phyloP scores from a whole-genome alignment of 257 asterid genomes.

The Linderniella brevidens region DNA sequence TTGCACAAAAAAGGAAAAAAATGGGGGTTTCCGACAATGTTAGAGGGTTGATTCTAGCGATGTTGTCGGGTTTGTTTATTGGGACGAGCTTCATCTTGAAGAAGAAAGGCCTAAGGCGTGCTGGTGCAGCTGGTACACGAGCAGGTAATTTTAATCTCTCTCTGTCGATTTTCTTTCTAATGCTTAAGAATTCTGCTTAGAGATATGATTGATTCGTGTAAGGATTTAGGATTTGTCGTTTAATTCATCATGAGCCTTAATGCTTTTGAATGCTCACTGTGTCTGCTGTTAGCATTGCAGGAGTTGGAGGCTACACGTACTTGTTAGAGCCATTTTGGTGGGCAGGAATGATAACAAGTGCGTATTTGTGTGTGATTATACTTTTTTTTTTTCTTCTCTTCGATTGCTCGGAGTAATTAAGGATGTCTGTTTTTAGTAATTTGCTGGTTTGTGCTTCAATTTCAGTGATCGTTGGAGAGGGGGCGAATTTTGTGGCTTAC shows the following conservation, averaged over 20 bases:
- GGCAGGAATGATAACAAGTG: constrained; percentile 79
- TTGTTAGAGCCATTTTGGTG: constrained; percentile 87
- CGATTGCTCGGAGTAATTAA: neutral
- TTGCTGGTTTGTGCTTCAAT: constrained; percentile 5
- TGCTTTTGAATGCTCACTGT: neutral
- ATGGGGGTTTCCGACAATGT: constrained; percentile 61
- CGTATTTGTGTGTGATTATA: constrained; percentile 18
- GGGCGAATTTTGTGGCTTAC: constrained; percentile 76
- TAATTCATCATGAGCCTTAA: no score
- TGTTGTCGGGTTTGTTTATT: constrained; percentile 73
- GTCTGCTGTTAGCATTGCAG: constrained; percentile 23
- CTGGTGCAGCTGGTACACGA: constrained; percentile 65
- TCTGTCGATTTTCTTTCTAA: neutral
- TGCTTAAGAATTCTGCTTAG: neutral
- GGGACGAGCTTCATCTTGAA: constrained; percentile 82
- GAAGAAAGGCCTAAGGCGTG: constrained; percentile 85
- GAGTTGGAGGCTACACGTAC: constrained; percentile 79
- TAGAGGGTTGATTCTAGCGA: constrained; percentile 66
- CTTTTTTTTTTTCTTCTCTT: neutral
- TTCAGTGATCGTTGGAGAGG: constrained; percentile 79
- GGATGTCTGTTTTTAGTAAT: neutral
- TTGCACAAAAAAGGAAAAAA: no score
- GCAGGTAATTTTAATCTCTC: constrained; percentile 29
- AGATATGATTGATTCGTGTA: constrained; percentile 1
- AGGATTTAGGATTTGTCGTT: neutral